A percentile compares a stretch with the other conserved stretches of the same genome.
phyloP scores from a whole-genome alignment of 225 moss, liverwort and hornwort species.

The Pleurozium schreberi region DNA sequence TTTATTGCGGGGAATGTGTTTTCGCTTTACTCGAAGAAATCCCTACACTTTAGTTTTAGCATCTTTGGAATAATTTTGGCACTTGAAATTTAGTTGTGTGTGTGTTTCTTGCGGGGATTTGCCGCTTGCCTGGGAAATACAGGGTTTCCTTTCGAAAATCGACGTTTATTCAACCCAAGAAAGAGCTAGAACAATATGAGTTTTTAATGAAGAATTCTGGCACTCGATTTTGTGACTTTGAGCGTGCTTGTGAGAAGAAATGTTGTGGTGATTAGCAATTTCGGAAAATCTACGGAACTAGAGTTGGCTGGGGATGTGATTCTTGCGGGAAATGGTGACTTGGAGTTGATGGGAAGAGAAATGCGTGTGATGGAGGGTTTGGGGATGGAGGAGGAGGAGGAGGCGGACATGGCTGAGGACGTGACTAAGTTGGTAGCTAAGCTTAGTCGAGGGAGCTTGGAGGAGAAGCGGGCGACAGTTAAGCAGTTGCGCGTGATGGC shows the following conservation, averaged over 20 bases:
- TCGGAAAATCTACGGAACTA: not conserved
- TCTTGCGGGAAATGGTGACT: not conserved
- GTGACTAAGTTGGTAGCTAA: not conserved
- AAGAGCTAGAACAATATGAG: not conserved
- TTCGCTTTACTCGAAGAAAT: not conserved
- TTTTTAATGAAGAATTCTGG: not conserved
- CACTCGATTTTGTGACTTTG: not conserved
- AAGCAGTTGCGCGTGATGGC: constrained; percentile 30
- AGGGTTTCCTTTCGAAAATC: not conserved
- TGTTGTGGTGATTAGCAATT: too few relatives aligned
- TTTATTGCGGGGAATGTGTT: not conserved
- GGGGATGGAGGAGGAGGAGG: not conserved
- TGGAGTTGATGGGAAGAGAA: not conserved
- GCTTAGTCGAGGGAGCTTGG: not conserved
- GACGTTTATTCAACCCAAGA: not conserved
- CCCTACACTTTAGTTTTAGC: not conserved
- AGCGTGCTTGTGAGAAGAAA: not conserved
- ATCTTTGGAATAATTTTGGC: not conserved
- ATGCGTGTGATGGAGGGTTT: not conserved
- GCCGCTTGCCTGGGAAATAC: not conserved
- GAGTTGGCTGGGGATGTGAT: not conserved
- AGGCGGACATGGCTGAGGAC: not conserved
- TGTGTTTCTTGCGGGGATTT: not conserved
- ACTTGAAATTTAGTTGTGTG: not conserved
- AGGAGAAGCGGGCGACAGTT: constrained; percentile 10